Percentiles rank a stretch among this genome's conserved stretches.
Evolutionary conservation across 768 basidiomycete species (phyloP).

Genomic region (Lentinula aciculospora): DNA sequence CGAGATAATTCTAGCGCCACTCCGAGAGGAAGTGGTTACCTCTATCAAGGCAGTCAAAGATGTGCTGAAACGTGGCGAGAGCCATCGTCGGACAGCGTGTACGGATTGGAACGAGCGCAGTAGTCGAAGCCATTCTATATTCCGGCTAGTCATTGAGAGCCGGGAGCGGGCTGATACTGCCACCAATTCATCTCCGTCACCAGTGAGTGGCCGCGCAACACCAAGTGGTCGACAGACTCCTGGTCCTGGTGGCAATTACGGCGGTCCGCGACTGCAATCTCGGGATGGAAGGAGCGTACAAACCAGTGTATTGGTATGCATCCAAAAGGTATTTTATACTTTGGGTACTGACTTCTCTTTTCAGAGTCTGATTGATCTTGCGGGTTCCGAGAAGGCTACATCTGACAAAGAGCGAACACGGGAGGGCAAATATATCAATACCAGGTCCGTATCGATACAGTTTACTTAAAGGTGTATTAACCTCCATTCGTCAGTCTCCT

Average conservation of each 20-base stretch:
- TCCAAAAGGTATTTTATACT: conserved; percentile 4
- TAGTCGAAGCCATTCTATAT: conserved; percentile 91
- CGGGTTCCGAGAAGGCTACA: conserved; percentile 95
- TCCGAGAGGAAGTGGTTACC: conserved; percentile 92
- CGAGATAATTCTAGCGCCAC: conserved; percentile 63
- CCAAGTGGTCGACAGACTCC: conserved; percentile 40
- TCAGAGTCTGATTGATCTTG: conserved; percentile 90
- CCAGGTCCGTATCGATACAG: conserved; percentile 41
- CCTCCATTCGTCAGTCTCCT: conserved; percentile 51
- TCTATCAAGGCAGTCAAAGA: conserved; percentile 81
- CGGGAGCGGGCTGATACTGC: conserved; percentile 54
- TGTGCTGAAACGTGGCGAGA: conserved; percentile 81
- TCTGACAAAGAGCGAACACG: conserved; percentile 93
- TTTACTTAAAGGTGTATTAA: neutral
- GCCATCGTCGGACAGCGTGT: conserved; percentile 82
- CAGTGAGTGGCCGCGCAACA: conserved; percentile 21
- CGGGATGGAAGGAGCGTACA: conserved; percentile 77
- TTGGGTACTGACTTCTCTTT: neutral
- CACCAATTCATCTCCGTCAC: conserved; percentile 25
- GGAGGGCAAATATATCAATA: conserved; percentile 97
- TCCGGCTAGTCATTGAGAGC: conserved; percentile 89
- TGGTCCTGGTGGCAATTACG: conserved; percentile 25
- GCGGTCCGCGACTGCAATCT: conserved; percentile 64
- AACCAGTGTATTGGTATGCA: conserved; percentile 64
- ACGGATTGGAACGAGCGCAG: conserved; percentile 99